These are phyloP conservation scores for Rosa lucieae DNA, from an alignment of 306 rosid genomes.

Conservation along the genomic window DNA sequence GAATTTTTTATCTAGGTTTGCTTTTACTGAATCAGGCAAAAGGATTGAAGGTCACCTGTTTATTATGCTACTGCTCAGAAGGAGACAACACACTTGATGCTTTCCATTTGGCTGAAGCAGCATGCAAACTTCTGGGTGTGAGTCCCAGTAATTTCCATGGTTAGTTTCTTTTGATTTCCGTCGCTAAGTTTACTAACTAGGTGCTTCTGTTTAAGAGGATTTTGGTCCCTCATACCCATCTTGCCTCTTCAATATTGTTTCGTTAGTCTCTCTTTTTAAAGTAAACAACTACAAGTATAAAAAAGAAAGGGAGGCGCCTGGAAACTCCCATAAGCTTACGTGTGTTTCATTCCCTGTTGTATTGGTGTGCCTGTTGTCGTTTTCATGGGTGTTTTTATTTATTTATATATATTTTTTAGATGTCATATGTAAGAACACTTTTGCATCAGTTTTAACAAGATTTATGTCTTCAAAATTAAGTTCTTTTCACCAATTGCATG, in stretches of 20 bases:
- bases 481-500: too few species aligned
- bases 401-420: too few species aligned
- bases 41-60: slow-evolving; percentile 88
- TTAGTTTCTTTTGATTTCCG: slow-evolving; percentile 26
- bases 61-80: slow-evolving; percentile 88
- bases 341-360: not conserved
- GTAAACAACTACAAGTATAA: not conserved
- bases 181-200: not conserved
- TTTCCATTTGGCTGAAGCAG: slow-evolving; percentile 79
- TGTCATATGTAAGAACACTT: too few species aligned
- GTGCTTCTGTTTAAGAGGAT: not conserved
- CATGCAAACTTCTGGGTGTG: slow-evolving; percentile 53
- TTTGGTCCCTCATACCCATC: not conserved
- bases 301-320: not conserved
- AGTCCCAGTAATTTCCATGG: slow-evolving; percentile 45
- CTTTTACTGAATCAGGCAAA: slow-evolving; percentile 56
- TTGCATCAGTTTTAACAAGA: too few species aligned
- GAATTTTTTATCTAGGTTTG: not conserved
- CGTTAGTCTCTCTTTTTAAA: not conserved
- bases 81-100: slow-evolving; percentile 92
- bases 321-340: not conserved
- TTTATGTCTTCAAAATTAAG: too few species aligned
- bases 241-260: not conserved
- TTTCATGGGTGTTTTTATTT: too few species aligned
- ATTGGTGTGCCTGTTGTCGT: too few species aligned